Percentiles rank a stretch among this genome's conserved stretches.
phyloP scores from a whole-genome alignment of 2,329 filamentous ascomycete species.

The Exophiala sideris region DNA sequence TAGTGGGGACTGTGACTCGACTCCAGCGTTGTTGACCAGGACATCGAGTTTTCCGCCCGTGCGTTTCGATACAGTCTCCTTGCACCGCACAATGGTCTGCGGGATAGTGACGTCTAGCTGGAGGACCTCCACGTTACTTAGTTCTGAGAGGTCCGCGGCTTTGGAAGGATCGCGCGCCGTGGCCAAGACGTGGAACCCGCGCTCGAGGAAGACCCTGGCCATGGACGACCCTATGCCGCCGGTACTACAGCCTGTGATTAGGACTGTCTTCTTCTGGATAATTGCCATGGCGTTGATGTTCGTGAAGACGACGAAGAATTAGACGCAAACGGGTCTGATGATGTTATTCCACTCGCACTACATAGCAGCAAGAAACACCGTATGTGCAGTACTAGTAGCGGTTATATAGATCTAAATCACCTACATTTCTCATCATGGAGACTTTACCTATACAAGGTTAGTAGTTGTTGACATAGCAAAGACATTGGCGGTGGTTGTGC shows the following conservation, averaged over 20 bases:
- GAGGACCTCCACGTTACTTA: conserved; percentile 29
- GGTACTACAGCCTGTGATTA: conserved; percentile 33
- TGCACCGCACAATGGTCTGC: conserved; percentile 31
- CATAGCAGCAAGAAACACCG: no score
- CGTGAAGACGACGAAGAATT: no score
- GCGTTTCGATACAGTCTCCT: conserved; percentile 16
- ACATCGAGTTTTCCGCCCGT: conserved; percentile 16
- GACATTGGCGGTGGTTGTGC: no score
- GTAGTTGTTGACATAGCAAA: no score
- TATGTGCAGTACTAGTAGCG: no score
- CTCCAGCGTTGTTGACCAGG: conserved; percentile 24
- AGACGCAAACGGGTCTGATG: no score
- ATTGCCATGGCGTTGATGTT: no score
- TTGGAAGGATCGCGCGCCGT: conserved; percentile 40
- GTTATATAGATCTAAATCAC: no score
- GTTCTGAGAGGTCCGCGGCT: conserved; percentile 27
- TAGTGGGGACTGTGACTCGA: conserved; percentile 30
- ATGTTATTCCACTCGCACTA: no score
- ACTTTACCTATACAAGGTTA: no score
- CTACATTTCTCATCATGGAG: no score
- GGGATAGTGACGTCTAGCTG: conserved; percentile 34
- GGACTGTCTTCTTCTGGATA: not conserved
- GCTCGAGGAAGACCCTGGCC: conserved; percentile 35
- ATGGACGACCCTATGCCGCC: conserved; percentile 43
- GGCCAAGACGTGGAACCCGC: conserved; percentile 39